Evolutionary conservation across 257 asterid species (phyloP), one percentile per base, ranked within the genome.

Genomic region (Primulina tabacum): DNA sequence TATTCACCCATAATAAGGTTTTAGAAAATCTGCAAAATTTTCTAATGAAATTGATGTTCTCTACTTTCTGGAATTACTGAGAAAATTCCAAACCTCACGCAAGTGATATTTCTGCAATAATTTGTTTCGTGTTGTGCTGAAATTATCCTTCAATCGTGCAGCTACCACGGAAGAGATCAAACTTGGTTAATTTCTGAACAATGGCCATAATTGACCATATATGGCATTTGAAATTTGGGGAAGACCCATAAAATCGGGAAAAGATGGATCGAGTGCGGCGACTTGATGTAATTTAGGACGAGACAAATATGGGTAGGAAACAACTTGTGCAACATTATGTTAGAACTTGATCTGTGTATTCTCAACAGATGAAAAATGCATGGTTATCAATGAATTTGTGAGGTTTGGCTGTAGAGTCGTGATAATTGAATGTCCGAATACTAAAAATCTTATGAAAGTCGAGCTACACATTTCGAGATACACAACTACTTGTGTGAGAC

Each of bases 1-100:
- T 68, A 58, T 59, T 71, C 78, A 56, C 37, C 64, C 74, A 62
- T 72, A 16, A 4, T 50, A 50, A 50, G 4, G 7, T 66, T 50
- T 33, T 12, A 8, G 10, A 37, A 65, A 40, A 56, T 40, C 60
- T 65, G 60, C 21, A 62, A 34, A 33, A 0, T 14, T 30, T 60
- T 12, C 50, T 32, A 6, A 1, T 18, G 53, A 37, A 6, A 65
- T 24, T 7, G 16, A 65, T 20, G 60, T 24, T 10, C 16, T 6
- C 2, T 7, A 66, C 17, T 40, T 65, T 12, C 21, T 64, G 1
- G 6, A 18, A 65, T 28, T 16, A 28, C 26, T 43, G 34, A 40
- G 14, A 65, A 40, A 40, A 2, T 65, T n/a, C 5, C 37, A 65
- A 12, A 24, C 6, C 18, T 34, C 53, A 26, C 52, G 3, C 52